Evolutionary conservation across 495 filamentous ascomycete species (phyloP).

Genomic region (Tuber magnatum): DNA sequence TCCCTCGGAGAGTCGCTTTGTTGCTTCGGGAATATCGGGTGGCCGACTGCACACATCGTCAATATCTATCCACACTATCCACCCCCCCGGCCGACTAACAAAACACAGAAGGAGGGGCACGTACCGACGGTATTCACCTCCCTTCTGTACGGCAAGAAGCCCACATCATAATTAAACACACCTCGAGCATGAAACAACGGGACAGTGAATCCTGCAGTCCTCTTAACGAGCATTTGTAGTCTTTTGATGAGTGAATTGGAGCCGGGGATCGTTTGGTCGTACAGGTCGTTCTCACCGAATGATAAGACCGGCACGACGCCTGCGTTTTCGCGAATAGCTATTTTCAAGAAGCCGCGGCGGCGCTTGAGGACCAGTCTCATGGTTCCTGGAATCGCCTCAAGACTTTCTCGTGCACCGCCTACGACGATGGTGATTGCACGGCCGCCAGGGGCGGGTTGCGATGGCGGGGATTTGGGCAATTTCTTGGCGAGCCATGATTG

Average conservation of each 20-base stretch:
- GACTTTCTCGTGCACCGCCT: constrained; percentile 82
- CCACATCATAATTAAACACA: constrained; percentile 96
- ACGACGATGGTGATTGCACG: constrained; percentile 93
- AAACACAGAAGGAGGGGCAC: constrained; percentile 43
- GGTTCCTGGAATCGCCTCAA: constrained; percentile 70
- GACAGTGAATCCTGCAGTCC: constrained; percentile 81
- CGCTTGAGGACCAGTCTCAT: constrained; percentile 69
- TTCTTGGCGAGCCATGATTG: constrained; percentile 14
- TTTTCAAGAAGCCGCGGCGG: constrained; percentile 87
- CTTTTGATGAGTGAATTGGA: constrained; percentile 66
- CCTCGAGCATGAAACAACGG: constrained; percentile 84
- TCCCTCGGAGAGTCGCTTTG: constrained; percentile 50
- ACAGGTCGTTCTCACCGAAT: constrained; percentile 94
- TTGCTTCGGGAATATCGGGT: constrained; percentile 42
- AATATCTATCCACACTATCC: background rate
- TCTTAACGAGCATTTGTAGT: constrained; percentile 73
- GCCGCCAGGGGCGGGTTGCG: constrained; percentile 44
- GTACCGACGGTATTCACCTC: constrained; percentile 86
- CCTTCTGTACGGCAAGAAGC: constrained; percentile 83
- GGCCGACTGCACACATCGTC: constrained; percentile 16
- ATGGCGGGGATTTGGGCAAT: background rate
- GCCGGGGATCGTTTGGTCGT: constrained; percentile 71
- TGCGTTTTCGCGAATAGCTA: constrained; percentile 81
- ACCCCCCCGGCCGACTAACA: background rate
- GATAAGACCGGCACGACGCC: constrained; percentile 84